Percentiles rank a stretch among this genome's conserved stretches.
Conservation (phyloP, 768 basidiomycete species). For the Cyathus striatus region DNA sequence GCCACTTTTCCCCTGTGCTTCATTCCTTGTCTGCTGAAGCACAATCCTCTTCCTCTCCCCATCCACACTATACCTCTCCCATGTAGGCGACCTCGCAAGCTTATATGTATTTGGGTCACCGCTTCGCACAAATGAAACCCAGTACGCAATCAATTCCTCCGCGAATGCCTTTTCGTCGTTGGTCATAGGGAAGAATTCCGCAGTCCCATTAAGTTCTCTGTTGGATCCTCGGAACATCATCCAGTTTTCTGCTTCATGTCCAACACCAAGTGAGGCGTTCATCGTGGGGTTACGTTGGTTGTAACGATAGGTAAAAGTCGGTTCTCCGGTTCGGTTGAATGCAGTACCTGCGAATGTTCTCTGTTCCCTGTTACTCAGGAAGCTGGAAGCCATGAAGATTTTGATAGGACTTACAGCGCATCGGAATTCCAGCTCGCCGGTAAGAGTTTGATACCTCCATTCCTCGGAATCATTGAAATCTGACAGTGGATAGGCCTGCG, state of each 20-base stretch:
- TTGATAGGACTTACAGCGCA: conserved; percentile 43
- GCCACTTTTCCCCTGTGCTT: conserved; percentile 26
- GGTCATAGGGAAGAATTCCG: conserved; percentile 39
- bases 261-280: conserved; percentile 23
- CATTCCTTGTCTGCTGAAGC: conserved; percentile 30
- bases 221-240: conserved; percentile 61
- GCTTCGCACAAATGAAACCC: conserved; percentile 58
- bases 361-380: conserved; percentile 15
- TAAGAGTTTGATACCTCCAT: conserved; percentile 37
- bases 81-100: conserved; percentile 42
- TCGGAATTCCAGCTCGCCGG: conserved; percentile 43
- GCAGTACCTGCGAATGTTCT: conserved; percentile 40
- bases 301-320: conserved; percentile 52
- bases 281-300: conserved; percentile 48
- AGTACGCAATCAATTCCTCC: conserved; percentile 56
- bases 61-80: conserved; percentile 31
- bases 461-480: conserved; percentile 36
- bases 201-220: conserved; percentile 52
- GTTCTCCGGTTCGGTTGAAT: conserved; percentile 24
- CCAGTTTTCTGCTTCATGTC: conserved; percentile 59
- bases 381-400: not conserved
- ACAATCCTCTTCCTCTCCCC: conserved; percentile 31
- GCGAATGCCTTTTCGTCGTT: conserved; percentile 45
- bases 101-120: conserved; percentile 52
- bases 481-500: conserved; percentile 34